phyloP scores from a whole-genome alignment of 768 basidiomycete species.

The Lactifluus echinatus region DNA sequence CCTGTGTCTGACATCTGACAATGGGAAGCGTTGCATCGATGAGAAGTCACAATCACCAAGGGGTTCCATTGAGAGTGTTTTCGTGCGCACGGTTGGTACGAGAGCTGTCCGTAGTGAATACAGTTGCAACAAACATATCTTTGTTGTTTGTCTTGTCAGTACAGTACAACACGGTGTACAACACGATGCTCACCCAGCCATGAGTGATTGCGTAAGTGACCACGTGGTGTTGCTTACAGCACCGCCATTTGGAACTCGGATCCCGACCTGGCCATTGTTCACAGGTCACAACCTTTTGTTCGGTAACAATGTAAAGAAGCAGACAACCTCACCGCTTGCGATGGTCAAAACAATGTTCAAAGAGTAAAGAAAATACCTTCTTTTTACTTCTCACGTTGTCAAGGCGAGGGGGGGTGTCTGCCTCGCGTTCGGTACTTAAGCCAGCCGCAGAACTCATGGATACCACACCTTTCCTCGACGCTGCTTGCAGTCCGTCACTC shows the following conservation, averaged over 20 bases:
- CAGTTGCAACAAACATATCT: too few relatives aligned
- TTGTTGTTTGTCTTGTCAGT: too few relatives aligned
- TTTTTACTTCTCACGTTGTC: slow-evolving; percentile 9
- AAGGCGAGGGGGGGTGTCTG: slow-evolving; percentile 6
- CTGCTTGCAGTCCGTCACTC: slow-evolving; percentile 2
- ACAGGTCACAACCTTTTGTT: slow-evolving; percentile 5
- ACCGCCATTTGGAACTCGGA: slow-evolving; percentile 10
- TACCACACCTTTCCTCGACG: slow-evolving; percentile 11
- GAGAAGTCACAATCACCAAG: too few relatives aligned
- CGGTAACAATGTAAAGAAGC: slow-evolving; percentile 3
- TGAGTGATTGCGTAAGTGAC: neutral
- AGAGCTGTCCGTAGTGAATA: too few relatives aligned
- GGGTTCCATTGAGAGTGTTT: too few relatives aligned
- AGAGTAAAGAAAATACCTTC: neutral
- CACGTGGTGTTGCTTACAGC: neutral
- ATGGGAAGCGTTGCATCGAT: too few relatives aligned
- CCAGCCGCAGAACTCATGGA: slow-evolving; percentile 8
- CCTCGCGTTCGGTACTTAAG: slow-evolving; percentile 16
- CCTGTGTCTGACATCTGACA: too few relatives aligned
- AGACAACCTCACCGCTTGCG: neutral
- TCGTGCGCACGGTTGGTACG: too few relatives aligned
- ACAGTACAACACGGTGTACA: too few relatives aligned
- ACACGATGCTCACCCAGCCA: too few relatives aligned
- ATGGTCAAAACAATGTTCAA: slow-evolving; percentile 7
- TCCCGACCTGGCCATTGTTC: too few relatives aligned